Evolutionary conservation across 176 grass and related monocot genomes (phyloP).

Genomic region (Stipa capillata): DNA sequence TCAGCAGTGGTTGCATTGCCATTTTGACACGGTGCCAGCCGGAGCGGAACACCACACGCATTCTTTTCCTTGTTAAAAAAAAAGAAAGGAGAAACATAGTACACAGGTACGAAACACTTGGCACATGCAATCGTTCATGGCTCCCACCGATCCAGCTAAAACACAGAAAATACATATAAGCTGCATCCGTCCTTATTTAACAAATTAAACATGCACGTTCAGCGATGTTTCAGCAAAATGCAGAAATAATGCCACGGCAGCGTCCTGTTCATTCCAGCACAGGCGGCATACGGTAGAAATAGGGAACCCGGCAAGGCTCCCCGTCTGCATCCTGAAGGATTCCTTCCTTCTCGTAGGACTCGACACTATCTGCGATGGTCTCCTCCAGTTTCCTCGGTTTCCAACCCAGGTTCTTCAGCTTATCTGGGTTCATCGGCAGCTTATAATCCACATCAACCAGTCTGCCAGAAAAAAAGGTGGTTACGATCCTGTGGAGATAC

Average conservation of each 20-base stretch:
- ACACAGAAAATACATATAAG: no score
- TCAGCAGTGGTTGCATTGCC: no score
- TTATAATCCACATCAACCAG: background rate
- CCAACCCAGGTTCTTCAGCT: slow-evolving; percentile 37
- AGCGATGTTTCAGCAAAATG: background rate
- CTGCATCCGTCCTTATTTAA: no score
- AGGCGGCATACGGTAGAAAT: background rate
- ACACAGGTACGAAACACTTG: no score
- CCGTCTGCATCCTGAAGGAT: slow-evolving; percentile 13
- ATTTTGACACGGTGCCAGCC: no score
- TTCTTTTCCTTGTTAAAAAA: no score
- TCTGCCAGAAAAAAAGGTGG: background rate
- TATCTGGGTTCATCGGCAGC: background rate
- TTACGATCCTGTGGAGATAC: background rate
- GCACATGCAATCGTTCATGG: no score
- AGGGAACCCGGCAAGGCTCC: background rate
- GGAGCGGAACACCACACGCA: no score
- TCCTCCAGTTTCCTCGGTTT: slow-evolving; percentile 23
- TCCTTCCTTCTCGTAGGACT: slow-evolving; percentile 22
- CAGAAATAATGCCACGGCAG: background rate
- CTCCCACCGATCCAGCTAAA: no score
- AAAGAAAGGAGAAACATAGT: no score
- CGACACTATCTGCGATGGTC: slow-evolving; percentile 10
- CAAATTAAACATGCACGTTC: no score
- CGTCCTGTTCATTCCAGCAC: background rate